phyloP scores from a whole-genome alignment of 306 rosid genomes.

The Styphnolobium japonicum region DNA sequence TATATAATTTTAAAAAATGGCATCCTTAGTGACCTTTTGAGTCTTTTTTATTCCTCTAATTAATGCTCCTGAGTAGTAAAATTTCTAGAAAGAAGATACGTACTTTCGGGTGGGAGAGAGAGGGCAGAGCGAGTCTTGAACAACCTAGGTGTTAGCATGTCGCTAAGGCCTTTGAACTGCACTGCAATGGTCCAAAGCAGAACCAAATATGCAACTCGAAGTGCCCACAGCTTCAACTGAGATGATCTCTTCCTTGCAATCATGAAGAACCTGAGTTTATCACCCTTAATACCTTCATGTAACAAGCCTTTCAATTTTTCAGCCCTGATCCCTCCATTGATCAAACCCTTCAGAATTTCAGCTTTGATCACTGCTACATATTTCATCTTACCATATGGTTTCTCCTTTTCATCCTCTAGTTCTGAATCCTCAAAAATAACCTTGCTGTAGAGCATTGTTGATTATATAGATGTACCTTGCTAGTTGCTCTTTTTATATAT shows the following conservation, averaged over 20 bases:
- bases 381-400: constrained; percentile 21
- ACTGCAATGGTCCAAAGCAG: constrained; percentile 47
- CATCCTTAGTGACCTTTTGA: neutral
- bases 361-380: constrained; percentile 14
- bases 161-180: constrained; percentile 39
- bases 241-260: constrained; percentile 17
- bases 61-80: neutral
- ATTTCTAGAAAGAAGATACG: neutral
- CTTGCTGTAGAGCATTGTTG: constrained; percentile 23
- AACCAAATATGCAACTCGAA: constrained; percentile 31
- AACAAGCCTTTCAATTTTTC: constrained; percentile 42
- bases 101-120: constrained; percentile 39
- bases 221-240: constrained; percentile 40
- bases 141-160: constrained; percentile 23
- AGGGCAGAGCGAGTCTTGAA: constrained; percentile 19
- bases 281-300: constrained; percentile 29
- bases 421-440: constrained; percentile 20
- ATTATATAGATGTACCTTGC: neutral
- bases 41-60: neutral
- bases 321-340: constrained; percentile 26
- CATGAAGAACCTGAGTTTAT: constrained; percentile 28
- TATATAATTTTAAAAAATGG: neutral
- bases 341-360: constrained; percentile 23
- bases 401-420: constrained; percentile 21
- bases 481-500: neutral